These are phyloP conservation scores for Penicillium sp. DNA, from an alignment of 2,329 filamentous ascomycete species.

Conservation along the genomic window DNA sequence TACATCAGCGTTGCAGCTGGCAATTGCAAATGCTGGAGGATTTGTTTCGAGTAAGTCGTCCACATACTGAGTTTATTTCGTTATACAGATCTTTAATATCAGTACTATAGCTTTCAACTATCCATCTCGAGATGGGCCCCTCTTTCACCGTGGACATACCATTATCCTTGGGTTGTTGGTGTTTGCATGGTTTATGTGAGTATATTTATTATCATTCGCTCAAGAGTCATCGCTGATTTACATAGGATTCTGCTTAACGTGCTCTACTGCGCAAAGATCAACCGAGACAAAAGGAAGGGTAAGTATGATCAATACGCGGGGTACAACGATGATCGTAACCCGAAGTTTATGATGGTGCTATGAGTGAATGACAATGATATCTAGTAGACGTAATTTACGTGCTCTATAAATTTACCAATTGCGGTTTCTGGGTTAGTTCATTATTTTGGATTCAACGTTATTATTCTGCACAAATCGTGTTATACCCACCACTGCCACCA, in stretches of 20 bases:
- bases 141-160: slow-evolving; percentile 62
- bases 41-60: slow-evolving; percentile 58
- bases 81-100: not conserved
- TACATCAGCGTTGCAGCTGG: slow-evolving; percentile 63
- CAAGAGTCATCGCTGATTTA: not conserved
- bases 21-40: slow-evolving; percentile 66
- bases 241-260: slow-evolving; percentile 60
- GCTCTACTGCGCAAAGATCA: slow-evolving; percentile 63
- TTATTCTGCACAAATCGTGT: not conserved
- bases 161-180: slow-evolving; percentile 61
- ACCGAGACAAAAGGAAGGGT: slow-evolving; percentile 60
- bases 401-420: not conserved
- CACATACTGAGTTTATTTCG: too few species aligned
- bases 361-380: slow-evolving; percentile 33
- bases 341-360: slow-evolving; percentile 61
- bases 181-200: slow-evolving; percentile 65
- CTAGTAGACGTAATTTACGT: not conserved
- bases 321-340: slow-evolving; percentile 63
- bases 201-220: slow-evolving; percentile 14
- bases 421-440: not conserved
- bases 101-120: slow-evolving; percentile 54
- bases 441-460: not conserved
- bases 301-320: slow-evolving; percentile 60
- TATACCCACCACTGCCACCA: slow-evolving; percentile 17
- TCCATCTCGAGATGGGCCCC: slow-evolving; percentile 55